Percentiles rank a stretch among this genome's conserved stretches.
phyloP scores from a whole-genome alignment of 192 early-diverging fungal species.

The Podila verticillata region DNA sequence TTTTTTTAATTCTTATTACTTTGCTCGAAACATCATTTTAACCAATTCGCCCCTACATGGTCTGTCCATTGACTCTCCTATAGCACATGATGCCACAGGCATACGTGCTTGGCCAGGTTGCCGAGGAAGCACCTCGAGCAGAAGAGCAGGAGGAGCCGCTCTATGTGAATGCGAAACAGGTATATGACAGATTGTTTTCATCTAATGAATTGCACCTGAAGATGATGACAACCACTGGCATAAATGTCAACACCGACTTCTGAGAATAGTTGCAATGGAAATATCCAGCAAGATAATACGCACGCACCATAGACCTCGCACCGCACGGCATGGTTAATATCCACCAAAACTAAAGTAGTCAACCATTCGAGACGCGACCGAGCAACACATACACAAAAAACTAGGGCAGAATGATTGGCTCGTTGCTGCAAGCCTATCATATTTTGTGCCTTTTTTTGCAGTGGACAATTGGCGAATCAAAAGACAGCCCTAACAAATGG shows the following conservation, averaged over 20 bases:
- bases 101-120: constrained; percentile 39
- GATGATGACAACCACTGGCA: background rate
- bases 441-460: constrained; percentile 6
- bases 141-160: constrained; percentile 77
- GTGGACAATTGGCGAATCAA: background rate
- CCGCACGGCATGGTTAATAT: too few relatives aligned
- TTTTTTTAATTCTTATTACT: background rate
- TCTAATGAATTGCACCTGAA: background rate
- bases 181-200: background rate
- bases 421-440: constrained; percentile 44
- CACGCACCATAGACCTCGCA: too few relatives aligned
- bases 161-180: constrained; percentile 94
- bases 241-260: background rate
- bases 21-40: background rate
- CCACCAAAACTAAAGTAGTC: too few relatives aligned
- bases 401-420: constrained; percentile 53
- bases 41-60: background rate
- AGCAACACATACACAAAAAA: constrained; percentile 9
- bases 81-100: constrained; percentile 45
- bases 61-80: background rate
- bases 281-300: too few relatives aligned
- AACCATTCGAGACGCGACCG: constrained; percentile 33
- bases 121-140: background rate
- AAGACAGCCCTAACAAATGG: background rate
- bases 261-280: too few relatives aligned